These are phyloP conservation scores for Leucocoprinus sp. DNA, from an alignment of 768 basidiomycete species.

Conservation along the genomic window DNA sequence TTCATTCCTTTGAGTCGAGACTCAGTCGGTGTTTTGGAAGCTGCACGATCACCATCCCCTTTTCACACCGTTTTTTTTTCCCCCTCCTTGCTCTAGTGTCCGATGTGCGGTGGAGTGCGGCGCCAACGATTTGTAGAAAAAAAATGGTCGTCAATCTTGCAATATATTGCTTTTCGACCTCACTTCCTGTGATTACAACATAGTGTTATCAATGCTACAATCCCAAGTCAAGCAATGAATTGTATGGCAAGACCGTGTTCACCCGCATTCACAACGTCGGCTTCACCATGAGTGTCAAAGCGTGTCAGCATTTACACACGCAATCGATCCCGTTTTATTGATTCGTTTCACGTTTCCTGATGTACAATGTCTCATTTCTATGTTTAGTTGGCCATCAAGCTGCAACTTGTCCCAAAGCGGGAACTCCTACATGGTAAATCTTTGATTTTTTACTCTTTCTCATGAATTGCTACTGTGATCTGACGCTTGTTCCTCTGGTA, in stretches of 20 bases:
- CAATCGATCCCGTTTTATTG: slow-evolving; percentile 8
- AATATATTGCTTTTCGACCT: slow-evolving; percentile 20
- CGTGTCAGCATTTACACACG: background rate
- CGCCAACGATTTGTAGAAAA: slow-evolving; percentile 8
- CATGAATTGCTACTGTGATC: slow-evolving; percentile 1
- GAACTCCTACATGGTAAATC: slow-evolving; percentile 79
- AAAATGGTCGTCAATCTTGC: slow-evolving; percentile 16
- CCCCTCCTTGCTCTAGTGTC: slow-evolving; percentile 9
- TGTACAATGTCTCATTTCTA: slow-evolving; percentile 15
- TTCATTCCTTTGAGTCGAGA: slow-evolving; percentile 10
- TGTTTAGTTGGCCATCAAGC: slow-evolving; percentile 77
- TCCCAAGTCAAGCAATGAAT: background rate
- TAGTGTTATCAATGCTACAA: no score
- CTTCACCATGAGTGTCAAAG: no score
- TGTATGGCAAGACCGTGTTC: background rate
- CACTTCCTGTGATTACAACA: background rate
- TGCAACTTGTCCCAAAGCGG: slow-evolving; percentile 76
- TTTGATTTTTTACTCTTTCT: slow-evolving; percentile 13
- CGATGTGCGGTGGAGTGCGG: slow-evolving; percentile 10
- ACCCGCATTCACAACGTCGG: background rate
- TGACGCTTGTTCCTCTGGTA: slow-evolving; percentile 8
- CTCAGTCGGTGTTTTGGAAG: background rate
- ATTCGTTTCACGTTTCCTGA: slow-evolving; percentile 6
- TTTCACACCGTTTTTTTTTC: slow-evolving; percentile 9
- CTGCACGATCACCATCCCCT: slow-evolving; percentile 1